These are phyloP conservation scores for Neonectria coccinea DNA, from an alignment of 2,329 filamentous ascomycete genomes.

Conservation along the genomic window DNA sequence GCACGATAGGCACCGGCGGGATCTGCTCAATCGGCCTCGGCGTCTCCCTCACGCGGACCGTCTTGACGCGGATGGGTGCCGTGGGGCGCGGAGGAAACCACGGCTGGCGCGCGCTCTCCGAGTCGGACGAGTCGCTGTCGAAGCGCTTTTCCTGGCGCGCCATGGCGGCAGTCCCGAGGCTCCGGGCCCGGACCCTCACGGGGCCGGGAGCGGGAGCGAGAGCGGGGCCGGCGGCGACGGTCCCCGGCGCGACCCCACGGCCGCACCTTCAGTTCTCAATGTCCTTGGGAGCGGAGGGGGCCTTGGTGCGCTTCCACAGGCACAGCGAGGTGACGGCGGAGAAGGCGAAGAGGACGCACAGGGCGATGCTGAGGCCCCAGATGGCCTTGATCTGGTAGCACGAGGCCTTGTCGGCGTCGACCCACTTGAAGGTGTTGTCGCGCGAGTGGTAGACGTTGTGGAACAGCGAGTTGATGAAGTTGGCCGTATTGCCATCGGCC, in stretches of 20 bases:
- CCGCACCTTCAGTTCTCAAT: constrained; percentile 61
- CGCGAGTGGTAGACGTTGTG: constrained; percentile 54
- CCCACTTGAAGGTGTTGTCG: constrained; percentile 57
- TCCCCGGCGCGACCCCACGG: constrained; percentile 53
- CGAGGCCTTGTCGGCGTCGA: constrained; percentile 67
- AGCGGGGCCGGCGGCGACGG: not conserved
- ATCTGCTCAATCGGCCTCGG: constrained; percentile 46
- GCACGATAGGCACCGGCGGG: constrained; percentile 48
- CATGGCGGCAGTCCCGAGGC: constrained; percentile 55
- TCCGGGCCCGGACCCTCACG: constrained; percentile 42
- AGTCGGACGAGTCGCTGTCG: constrained; percentile 50
- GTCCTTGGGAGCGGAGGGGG: constrained; percentile 57
- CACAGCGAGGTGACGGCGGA: constrained; percentile 69
- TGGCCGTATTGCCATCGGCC: constrained; percentile 54
- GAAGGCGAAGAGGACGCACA: constrained; percentile 78
- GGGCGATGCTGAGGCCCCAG: constrained; percentile 85
- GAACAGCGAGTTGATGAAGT: constrained; percentile 59
- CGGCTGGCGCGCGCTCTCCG: constrained; percentile 45
- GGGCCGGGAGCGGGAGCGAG: not conserved
- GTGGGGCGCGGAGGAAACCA: constrained; percentile 53
- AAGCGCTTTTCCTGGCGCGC: constrained; percentile 47
- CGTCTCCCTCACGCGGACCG: constrained; percentile 35
- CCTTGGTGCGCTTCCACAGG: constrained; percentile 72
- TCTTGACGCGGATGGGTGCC: constrained; percentile 47
- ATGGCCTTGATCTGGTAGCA: constrained; percentile 89